Conservation (phyloP, 106 monocot species). For the Posidonia australis region DNA sequence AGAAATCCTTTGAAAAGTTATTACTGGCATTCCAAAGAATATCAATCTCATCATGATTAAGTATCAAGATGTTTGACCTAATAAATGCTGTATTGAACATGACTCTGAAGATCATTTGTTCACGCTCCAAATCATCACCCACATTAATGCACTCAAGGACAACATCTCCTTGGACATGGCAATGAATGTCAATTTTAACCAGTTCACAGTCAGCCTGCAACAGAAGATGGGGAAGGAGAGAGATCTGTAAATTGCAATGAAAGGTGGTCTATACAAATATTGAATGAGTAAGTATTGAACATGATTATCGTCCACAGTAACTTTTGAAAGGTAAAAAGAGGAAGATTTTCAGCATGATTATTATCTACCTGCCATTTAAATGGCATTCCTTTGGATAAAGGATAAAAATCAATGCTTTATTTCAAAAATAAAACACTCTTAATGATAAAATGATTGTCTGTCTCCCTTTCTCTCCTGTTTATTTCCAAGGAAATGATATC, state of each 20-base stretch:
- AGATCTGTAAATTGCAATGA: background rate
- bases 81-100: slow-evolving; percentile 99
- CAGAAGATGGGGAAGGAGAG: background rate
- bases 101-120: slow-evolving; percentile 89
- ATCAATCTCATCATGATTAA: slow-evolving; percentile 89
- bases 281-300: background rate
- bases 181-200: slow-evolving; percentile 81
- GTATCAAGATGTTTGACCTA: slow-evolving; percentile 90
- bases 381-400: too few species aligned
- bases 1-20: slow-evolving; percentile 68
- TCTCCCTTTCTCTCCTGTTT: too few species aligned
- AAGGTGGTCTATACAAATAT: background rate
- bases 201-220: slow-evolving; percentile 85
- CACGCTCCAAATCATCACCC: slow-evolving; percentile 60
- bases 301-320: too few species aligned
- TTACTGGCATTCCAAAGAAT: slow-evolving; percentile 88
- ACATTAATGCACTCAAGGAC: slow-evolving; percentile 88
- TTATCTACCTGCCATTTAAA: too few species aligned
- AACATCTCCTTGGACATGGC: slow-evolving; percentile 90
- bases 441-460: too few species aligned
- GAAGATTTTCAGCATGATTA: too few species aligned
- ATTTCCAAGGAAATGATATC: too few species aligned
- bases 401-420: too few species aligned
- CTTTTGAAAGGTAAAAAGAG: too few species aligned
- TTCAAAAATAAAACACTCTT: too few species aligned